Evolutionary conservation across 192 early-diverging fungal genomes (phyloP).

Genomic region (Coemansia furcata): DNA sequence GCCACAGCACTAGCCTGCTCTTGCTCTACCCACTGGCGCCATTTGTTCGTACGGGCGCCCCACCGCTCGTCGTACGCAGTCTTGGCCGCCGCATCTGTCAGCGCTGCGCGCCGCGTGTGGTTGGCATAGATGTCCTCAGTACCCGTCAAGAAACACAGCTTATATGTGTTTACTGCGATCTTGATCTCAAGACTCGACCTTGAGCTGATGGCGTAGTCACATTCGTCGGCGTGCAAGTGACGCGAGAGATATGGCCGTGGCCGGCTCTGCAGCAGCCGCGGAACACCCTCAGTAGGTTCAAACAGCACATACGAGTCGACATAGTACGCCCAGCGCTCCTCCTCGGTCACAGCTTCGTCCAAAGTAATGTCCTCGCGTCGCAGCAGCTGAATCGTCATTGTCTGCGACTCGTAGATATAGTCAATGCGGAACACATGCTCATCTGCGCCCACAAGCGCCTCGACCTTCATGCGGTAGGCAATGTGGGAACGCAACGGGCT

Average conservation of each 20-base stretch:
- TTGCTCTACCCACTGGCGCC: constrained; percentile 39
- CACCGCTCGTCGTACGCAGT: constrained; percentile 30
- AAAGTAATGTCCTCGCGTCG: constrained; percentile 84
- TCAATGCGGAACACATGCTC: constrained; percentile 81
- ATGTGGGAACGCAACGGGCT: constrained; percentile 65
- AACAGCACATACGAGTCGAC: constrained; percentile 93
- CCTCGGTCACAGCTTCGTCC: constrained; percentile 75
- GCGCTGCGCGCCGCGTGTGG: constrained; percentile 39
- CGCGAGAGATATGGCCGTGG: constrained; percentile 70
- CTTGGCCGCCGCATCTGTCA: constrained; percentile 19
- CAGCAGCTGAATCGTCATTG: constrained; percentile 84
- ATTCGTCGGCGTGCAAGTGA: constrained; percentile 52
- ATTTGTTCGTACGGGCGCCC: constrained; percentile 16
- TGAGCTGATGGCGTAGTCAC: constrained; percentile 60
- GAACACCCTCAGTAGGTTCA: constrained; percentile 76
- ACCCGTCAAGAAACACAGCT: constrained; percentile 92
- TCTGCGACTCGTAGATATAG: constrained; percentile 58
- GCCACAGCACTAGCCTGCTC: constrained; percentile 7
- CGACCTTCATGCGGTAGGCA: constrained; percentile 69
- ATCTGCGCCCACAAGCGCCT: constrained; percentile 68
- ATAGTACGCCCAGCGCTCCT: constrained; percentile 95
- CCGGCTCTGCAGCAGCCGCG: constrained; percentile 52
- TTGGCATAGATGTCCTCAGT: constrained; percentile 88
- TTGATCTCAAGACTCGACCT: constrained; percentile 89
- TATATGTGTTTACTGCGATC: constrained; percentile 96